Base-by-base conservation (phyloP, 169 alveolate genomes). In the Plasmodium relictum region DNA sequence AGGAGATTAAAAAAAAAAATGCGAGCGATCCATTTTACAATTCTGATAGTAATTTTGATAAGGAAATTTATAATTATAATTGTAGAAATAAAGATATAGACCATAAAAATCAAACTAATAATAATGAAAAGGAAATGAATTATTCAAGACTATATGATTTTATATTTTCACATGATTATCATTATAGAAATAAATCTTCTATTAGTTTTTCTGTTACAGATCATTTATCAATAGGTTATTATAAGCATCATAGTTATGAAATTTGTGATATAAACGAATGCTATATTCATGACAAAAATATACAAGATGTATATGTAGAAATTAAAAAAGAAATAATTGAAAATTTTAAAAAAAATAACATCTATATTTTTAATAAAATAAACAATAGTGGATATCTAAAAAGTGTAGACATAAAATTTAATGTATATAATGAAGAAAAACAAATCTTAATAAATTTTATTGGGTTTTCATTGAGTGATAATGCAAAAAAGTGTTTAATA, bases 111-210 rank as follows among this genome's bases (percentile, higher is more conserved):
- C n/a, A 52, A n/a, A 37, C 8, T 16, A n/a, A 54, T 39, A 73
- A 66, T 16, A 7, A 22, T 16, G 61, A 66, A 66, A 66, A 8
- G 14, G 26, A 66, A 31, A 31, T 50, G 45, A 26, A 31, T 26
- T 74, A 2, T 31, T 44, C 92, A 26, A 86, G 41, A 73, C 6
- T 86, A 42, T 86, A 86, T 52, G 74, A 86, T 7, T 42, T 86
- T 71, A 70, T 86, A 56, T 61, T 14, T 71, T 41, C 92, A 56
- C 16, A 86, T 62, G 86, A 72, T 1, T 86, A 86, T 44, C 59
- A 86, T 71, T 86, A 86, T 69, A 58, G 92, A 86, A 86, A 86
- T 39, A 86, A 86, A 86, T 58, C 92, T n/a, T 58, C 87, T 7
- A 70, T 86, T 22, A 41, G 71, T 54, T 86, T 86, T 24, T 86